Percentiles rank a stretch among this genome's conserved stretches.
Evolutionary conservation across 805 yeast species (phyloP).

Genomic region (Komagataella kurtzmanii): DNA sequence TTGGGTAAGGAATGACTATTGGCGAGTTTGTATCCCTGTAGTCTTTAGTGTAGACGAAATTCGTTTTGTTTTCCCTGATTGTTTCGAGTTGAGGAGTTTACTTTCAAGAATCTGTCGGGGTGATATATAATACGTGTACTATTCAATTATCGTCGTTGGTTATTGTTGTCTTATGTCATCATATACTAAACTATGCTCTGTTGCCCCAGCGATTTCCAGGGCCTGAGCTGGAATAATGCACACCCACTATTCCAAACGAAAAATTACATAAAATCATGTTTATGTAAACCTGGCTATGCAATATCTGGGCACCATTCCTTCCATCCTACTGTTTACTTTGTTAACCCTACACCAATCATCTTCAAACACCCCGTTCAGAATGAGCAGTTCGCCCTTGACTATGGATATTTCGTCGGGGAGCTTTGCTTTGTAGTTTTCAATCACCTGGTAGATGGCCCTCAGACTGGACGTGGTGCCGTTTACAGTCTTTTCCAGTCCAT

Average conservation of each 20-base stretch:
- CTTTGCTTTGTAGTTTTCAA: constrained; percentile 1
- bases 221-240: not conserved
- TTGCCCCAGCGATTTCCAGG: not conserved
- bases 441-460: not conserved
- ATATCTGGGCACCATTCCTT: constrained; percentile 5
- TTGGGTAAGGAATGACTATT: not conserved
- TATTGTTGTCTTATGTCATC: not conserved
- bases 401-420: constrained; percentile 4
- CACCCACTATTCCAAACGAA: too few relatives aligned
- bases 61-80: constrained; percentile 1
- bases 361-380: not conserved
- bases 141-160: not conserved
- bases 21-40: not conserved
- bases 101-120: not conserved
- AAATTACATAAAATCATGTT: not conserved
- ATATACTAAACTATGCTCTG: not conserved
- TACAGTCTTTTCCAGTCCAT: not conserved
- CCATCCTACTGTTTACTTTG: not conserved
- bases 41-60: constrained; percentile 1
- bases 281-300: constrained; percentile 1
- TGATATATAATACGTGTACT: not conserved
- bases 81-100: constrained; percentile 1
- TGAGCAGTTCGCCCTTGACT: constrained; percentile 2
- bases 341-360: constrained; percentile 7
- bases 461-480: not conserved